Conservation (phyloP, 768 basidiomycete species). For the Leccinum arenicola region DNA sequence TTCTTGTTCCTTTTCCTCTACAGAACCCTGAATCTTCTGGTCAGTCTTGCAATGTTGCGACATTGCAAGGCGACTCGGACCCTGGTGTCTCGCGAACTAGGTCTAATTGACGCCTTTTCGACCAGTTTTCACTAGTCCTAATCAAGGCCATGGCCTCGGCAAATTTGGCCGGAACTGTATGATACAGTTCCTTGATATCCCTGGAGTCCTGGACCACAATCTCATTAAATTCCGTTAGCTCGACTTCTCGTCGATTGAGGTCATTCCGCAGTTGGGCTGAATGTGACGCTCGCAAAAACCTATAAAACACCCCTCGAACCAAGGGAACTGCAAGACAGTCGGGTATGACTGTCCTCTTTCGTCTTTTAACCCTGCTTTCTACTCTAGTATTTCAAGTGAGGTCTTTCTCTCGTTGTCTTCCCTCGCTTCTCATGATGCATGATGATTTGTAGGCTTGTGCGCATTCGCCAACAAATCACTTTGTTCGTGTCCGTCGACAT, state of each 20-base stretch:
- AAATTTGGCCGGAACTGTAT: not conserved
- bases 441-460: conserved; percentile 7
- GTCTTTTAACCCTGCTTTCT: conserved; percentile 2
- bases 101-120: not conserved
- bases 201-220: not conserved
- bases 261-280: not conserved
- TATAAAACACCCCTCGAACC: conserved; percentile 13
- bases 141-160: not conserved
- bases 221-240: not conserved
- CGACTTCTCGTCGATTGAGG: not conserved
- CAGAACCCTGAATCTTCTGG: not conserved
- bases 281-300: conserved; percentile 3
- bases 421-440: conserved; percentile 1
- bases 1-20: not conserved
- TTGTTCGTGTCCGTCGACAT: not conserved
- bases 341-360: conserved; percentile 8
- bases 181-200: not conserved
- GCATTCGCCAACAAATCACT: not conserved
- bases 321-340: not conserved
- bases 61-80: not conserved
- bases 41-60: not conserved
- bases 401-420: not conserved
- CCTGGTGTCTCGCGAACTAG: not conserved
- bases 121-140: not conserved
- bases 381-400: conserved; percentile 8